These are phyloP conservation scores for Mycena vulgaris DNA, from an alignment of 768 basidiomycete species.

Conservation along the genomic window DNA sequence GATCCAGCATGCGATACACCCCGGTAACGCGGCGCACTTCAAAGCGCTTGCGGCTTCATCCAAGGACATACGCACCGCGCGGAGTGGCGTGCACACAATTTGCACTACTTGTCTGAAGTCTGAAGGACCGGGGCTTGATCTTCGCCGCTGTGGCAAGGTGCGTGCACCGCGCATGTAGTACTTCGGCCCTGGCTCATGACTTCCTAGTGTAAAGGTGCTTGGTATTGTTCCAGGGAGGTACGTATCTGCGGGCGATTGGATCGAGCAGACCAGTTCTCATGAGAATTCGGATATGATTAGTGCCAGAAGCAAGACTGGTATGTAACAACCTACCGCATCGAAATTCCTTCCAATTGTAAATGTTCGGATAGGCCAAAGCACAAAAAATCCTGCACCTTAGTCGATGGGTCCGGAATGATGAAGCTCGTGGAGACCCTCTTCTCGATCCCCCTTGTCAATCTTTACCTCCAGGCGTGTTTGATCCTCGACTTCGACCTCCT, in stretches of 20 bases:
- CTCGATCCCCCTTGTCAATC: constrained; percentile 6
- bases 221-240: constrained; percentile 31
- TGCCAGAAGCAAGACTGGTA: constrained; percentile 19
- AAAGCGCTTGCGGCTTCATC: background rate
- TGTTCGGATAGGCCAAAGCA: constrained; percentile 26
- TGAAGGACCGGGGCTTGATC: background rate
- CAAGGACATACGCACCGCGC: background rate
- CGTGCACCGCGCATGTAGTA: background rate
- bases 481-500: constrained; percentile 22
- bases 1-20: constrained; percentile 8
- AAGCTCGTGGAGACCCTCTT: constrained; percentile 16
- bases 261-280: background rate
- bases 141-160: constrained; percentile 12
- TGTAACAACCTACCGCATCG: too few relatives aligned
- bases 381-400: background rate
- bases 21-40: constrained; percentile 15
- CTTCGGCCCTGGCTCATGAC: background rate
- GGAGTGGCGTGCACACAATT: background rate
- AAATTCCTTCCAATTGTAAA: too few relatives aligned
- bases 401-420: constrained; percentile 16
- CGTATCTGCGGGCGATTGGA: too few relatives aligned
- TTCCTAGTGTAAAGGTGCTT: constrained; percentile 12
- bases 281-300: background rate
- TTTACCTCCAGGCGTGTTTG: constrained; percentile 12
- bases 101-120: constrained; percentile 20